Evolutionary conservation across 2,329 filamentous ascomycete species (phyloP), one percentile per base, ranked within the genome.

Genomic region (Cladosporium sp.): DNA sequence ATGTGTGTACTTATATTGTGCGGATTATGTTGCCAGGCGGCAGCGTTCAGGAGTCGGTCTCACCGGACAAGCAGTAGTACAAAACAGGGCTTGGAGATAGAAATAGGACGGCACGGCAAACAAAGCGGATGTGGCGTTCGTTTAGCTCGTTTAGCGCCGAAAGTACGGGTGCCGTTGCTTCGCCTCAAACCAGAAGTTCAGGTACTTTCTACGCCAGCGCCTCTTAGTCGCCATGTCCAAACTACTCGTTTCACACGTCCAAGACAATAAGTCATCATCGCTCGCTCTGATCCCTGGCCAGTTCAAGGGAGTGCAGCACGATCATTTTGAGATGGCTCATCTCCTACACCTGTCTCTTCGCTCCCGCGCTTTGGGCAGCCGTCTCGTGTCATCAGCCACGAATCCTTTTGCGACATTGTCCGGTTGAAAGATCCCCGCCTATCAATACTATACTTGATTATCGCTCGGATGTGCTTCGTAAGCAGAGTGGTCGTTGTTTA

Each of bases 41-140:
- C 55, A 57, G 31, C 55, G 18, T 40, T 57, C 55, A 57, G 55
- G 55, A 57, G 55, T 35, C 52, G 28, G 53, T 57, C 31, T 57
- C 53, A 57, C 18, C 29, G 31, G 29, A 21, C 23, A 5, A 35
- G 28, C 31, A 40, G 55, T 57, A 18, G 55, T 28, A 57, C 55
- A 40, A n/a, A 26, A 21, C 55, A 35, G 29, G 55, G 55, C 55
- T 55, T n/a, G 5, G 28, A 33, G 31, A 40, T 33, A 40, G 14
- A 28, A 57, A 57, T 57, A 57, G 55, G 21, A 57, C 33, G 31
- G 55, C n/a, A 37, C 31, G 21, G 31, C 33, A 21, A 21, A n/a
- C 11, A 56, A 23, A 35, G 10, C 52, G 52, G 55, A 21, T 40
- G 55, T 57, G 55, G 55, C 55, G 55, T 40, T 8, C 12, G 26